Base-by-base conservation (phyloP, 306 rosid genomes). In the Begonia fuchsioides region DNA sequence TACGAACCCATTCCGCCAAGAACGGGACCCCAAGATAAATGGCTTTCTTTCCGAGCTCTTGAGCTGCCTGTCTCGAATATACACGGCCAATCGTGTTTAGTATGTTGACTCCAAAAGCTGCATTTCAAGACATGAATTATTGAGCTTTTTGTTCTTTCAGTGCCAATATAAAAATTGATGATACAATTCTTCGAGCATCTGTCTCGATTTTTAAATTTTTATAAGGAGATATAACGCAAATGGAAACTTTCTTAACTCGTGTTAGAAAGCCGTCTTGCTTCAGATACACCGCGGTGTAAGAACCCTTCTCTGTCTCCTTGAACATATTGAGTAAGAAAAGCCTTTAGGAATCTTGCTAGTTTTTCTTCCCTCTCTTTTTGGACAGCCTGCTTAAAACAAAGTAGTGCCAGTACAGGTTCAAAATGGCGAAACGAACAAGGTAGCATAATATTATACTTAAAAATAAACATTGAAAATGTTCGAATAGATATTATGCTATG, bases 41-140 rank as follows among this genome's bases (percentile, higher is more conserved):
- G 61, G 92, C 94, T 58, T 76, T 90, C 67, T 81, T 81, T 50
- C 98, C 98, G 52, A 90, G 82, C 77, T 90, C 94, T 72, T 74
- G 87, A 12, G 87, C 95, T 45, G 98, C 98, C 63, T 85, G 98
- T 71, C 95, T 81, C 10, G 83, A 76, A 65, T 90, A 90, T 68
- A 79, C 50, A 52, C 74, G 75, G 57, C 98, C 94, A 35, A 85
- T 76, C 6, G 94, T 81, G 70, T 76, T 80, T 43, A 90, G 65
- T 77, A 79, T 77, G 15, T 74, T 74, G 32, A 67, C 74, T 53
- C 95, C 95, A 61, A 81, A 85, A 54, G 72, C 95, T 90, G 81
- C 63, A 67, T 45, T 44, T 35, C 32, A 57, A 60, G 57, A 12
- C 9, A 32, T 50, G 47, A 52, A 54, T 48, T 18, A n/a, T 47